phyloP scores from a whole-genome alignment of 495 filamentous ascomycete genomes.

The Daldinia decipiens region DNA sequence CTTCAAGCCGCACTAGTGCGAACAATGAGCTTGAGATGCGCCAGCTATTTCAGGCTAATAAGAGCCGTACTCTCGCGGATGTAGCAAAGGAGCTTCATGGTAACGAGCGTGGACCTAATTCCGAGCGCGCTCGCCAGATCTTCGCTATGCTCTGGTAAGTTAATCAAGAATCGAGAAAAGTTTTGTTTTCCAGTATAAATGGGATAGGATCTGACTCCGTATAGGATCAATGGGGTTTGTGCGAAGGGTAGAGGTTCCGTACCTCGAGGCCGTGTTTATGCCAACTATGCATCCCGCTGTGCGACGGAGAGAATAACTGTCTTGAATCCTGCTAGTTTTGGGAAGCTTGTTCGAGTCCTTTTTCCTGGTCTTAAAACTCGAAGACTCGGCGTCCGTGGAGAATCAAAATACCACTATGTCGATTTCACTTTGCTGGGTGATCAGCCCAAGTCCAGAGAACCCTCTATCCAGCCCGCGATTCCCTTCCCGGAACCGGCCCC shows the following conservation, averaged over 20 bases:
- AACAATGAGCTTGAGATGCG: conserved; percentile 94
- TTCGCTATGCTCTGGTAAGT: conserved; percentile 97
- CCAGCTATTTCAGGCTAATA: conserved; percentile 80
- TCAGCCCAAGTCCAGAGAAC: conserved; percentile 58
- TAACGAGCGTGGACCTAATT: conserved; percentile 74
- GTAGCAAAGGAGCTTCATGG: conserved; percentile 80
- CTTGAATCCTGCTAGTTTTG: conserved; percentile 95
- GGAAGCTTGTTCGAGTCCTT: conserved; percentile 94
- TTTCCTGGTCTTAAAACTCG: conserved; percentile 95
- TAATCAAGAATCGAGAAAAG: background rate
- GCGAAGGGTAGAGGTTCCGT: conserved; percentile 83
- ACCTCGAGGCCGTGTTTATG: conserved; percentile 90
- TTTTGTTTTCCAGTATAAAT: background rate
- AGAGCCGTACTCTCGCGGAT: conserved; percentile 77
- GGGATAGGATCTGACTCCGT: conserved; percentile 21
- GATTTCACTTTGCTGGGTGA: conserved; percentile 80
- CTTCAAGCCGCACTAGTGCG: conserved; percentile 72
- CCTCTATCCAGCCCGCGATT: conserved; percentile 48
- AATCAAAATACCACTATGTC: conserved; percentile 99
- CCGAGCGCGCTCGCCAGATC: conserved; percentile 94
- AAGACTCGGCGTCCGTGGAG: conserved; percentile 89
- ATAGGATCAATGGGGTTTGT: conserved; percentile 86
- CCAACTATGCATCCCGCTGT: conserved; percentile 89
- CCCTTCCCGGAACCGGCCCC: conserved; percentile 51
- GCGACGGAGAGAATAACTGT: conserved; percentile 92